Evolutionary conservation across 352 stramenopile genomes (phyloP).

Genomic region (Elongisporangium undulatum): DNA sequence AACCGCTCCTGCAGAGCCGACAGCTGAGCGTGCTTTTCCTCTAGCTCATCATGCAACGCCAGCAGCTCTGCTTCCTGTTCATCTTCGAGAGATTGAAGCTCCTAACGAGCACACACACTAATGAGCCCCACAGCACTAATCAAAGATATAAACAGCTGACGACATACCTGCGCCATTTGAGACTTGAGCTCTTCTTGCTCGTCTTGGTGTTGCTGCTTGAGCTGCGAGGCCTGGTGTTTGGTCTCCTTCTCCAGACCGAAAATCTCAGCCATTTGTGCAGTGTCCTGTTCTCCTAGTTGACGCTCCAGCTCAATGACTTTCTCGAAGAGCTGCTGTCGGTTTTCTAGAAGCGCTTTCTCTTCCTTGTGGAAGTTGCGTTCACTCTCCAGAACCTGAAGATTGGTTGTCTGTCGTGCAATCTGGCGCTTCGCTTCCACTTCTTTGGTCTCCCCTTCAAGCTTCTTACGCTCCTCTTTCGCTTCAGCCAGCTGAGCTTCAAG

Average conservation of each 20-base stretch:
- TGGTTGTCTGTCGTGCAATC: constrained; percentile 40
- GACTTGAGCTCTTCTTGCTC: constrained; percentile 62
- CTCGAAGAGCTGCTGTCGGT: constrained; percentile 55
- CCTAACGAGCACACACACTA: constrained; percentile 13
- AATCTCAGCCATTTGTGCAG: constrained; percentile 57
- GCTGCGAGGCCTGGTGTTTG: constrained; percentile 32
- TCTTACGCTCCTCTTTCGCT: constrained; percentile 50
- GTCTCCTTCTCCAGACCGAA: constrained; percentile 59
- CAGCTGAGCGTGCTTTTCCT: constrained; percentile 43
- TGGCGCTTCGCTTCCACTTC: constrained; percentile 38
- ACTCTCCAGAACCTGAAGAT: constrained; percentile 51
- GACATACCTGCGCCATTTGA: constrained; percentile 39
- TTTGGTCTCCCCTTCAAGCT: constrained; percentile 29
- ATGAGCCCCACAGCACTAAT: background rate
- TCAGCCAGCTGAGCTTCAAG: constrained; percentile 50
- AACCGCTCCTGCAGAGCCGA: constrained; percentile 47
- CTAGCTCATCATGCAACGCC: constrained; percentile 39
- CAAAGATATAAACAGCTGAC: background rate
- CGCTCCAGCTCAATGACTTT: constrained; percentile 63
- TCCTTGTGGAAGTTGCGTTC: constrained; percentile 65
- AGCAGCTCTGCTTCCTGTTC: constrained; percentile 54
- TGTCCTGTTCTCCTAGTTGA: constrained; percentile 56
- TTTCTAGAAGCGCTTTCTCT: constrained; percentile 58
- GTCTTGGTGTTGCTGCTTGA: constrained; percentile 41
- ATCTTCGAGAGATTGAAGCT: constrained; percentile 53